Percentiles rank a stretch among this genome's conserved stretches.
Evolutionary conservation across 768 basidiomycete genomes (phyloP).

Genomic region (Pulveroboletus sp.): DNA sequence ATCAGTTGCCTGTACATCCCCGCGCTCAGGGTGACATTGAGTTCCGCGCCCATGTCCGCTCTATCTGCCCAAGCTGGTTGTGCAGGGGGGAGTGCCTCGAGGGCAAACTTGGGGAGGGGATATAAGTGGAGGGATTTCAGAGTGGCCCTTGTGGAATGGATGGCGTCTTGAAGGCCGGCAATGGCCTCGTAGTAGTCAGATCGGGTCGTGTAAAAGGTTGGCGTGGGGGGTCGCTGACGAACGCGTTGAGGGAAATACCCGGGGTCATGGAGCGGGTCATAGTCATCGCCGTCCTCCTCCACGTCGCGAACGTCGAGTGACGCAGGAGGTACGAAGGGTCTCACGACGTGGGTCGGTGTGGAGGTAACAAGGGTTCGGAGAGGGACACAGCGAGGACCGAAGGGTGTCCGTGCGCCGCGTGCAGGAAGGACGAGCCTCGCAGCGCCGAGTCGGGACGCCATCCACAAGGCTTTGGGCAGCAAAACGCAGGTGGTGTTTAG

Average conservation of each 20-base stretch:
- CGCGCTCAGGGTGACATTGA: conserved; percentile 59
- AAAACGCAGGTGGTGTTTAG: conserved; percentile 10
- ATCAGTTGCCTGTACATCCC: conserved; percentile 66
- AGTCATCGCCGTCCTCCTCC: conserved; percentile 2
- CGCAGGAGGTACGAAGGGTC: conserved; percentile 24
- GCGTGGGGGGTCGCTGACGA: conserved; percentile 49
- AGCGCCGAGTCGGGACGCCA: conserved; percentile 8
- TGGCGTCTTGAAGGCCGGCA: conserved; percentile 57
- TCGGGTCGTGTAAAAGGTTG: conserved; percentile 82
- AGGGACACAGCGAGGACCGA: background rate
- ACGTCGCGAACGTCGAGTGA: conserved; percentile 13
- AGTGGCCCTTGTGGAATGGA: conserved; percentile 50
- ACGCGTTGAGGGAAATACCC: conserved; percentile 1
- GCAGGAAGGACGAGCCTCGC: conserved; percentile 4
- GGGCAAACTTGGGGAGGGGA: conserved; percentile 72
- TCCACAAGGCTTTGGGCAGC: conserved; percentile 6
- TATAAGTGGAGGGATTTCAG: conserved; percentile 65
- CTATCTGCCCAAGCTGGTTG: conserved; percentile 67
- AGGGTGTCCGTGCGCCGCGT: conserved; percentile 5
- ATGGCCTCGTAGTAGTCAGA: conserved; percentile 72
- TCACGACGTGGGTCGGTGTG: background rate
- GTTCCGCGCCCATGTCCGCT: conserved; percentile 50
- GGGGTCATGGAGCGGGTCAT: background rate
- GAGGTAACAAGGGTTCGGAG: conserved; percentile 12
- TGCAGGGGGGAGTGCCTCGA: conserved; percentile 51